Evolutionary conservation across 768 basidiomycete genomes (phyloP), one percentile per base, ranked within the genome.

Genomic region (Lentinula guzmanii): DNA sequence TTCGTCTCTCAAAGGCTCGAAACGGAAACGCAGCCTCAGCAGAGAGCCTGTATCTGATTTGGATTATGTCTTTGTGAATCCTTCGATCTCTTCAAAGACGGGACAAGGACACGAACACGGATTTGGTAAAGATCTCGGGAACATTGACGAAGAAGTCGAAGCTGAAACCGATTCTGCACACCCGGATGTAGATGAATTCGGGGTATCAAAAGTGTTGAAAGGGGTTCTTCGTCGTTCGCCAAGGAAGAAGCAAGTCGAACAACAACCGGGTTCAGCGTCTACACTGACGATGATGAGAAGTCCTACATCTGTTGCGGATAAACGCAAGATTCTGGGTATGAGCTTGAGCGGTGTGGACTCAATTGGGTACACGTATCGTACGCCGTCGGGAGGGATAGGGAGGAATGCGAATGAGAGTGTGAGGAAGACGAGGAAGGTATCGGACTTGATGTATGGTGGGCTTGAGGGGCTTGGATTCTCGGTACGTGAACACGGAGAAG

Each of bases 291-390:
- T 15, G 11, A 33, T 55, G 18, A 37, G 18, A 15, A 43, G 55
- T 43, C 55, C 55, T 9, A 42, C 55, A 10, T 18, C 46, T 18
- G 41, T 56, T 16, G 10, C 21, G 21, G 55, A 56, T 31, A 56
- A 56, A 31, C 55, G 55, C n/a, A 56, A 56, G 41, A 56, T 56
- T 39, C 24, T 56, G 24, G 55, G 55, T 24, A 56, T 56, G 55
- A 56, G 55, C 15, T 41, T 56, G 24, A 13, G 18, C 28, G 39
- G 18, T 9, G 6, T 33, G 24, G 55, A 56, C n/a, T 28, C 41
- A 2, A 16, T 43, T 45, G 46, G 46, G 18, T 41, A n/a, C 13
- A 4, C 41, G 24, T 39, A 43, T 56, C 37, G 55, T 42, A 33
- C 41, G 5, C 24, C 41, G 15, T 42, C 39, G 21, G 41, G 39